Base-by-base conservation (phyloP, 495 filamentous ascomycete genomes). In the Neurospora sp. region DNA sequence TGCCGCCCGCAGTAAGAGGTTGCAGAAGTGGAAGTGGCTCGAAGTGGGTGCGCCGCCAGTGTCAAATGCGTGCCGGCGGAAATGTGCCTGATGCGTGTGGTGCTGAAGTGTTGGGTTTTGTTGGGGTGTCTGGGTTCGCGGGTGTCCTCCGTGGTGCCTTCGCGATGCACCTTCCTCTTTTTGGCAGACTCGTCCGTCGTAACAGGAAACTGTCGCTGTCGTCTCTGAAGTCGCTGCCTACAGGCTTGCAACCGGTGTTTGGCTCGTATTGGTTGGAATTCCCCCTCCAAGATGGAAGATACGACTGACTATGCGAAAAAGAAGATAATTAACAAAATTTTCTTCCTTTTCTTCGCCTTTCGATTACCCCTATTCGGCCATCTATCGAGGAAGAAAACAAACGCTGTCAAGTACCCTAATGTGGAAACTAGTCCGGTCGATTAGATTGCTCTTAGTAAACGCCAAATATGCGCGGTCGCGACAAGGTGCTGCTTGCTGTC, bases 161-260 rank as follows among this genome's bases (percentile, higher is more conserved):
- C 41, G 48, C 69, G 70, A 61, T 74, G 75, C 75, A 75, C 77
- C 72, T 79, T 76, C 41, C 78, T 78, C 69, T 70, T 78, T 78
- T 76, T 68, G 76, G 78, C 75, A 74, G 72, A 68, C 71, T 35
- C 44, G 75, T 70, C 70, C 70, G 72, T 65, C 71, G 70, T 37
- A 75, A 75, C 59, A 40, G 72, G 74, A 71, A 78, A 74, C 12
- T 68, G 70, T 61, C 68, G 69, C 70, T 31, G 27, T 31, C 27
- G 27, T 31, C 27, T 31, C 27, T 42, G 12, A 39, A 45, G 20
- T 61, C 53, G 53, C 5, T 37, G 53, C 53, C 27, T 65, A 35
- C 53, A 35, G 53, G 14, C 53, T 16, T 17, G 53, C 27, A 65
- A 17, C 14, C 53, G 27, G 35, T 31, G 27, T 3, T 3, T 31